Evolutionary conservation across 2,329 filamentous ascomycete genomes (phyloP).

Genomic region (Bisporella sp.): DNA sequence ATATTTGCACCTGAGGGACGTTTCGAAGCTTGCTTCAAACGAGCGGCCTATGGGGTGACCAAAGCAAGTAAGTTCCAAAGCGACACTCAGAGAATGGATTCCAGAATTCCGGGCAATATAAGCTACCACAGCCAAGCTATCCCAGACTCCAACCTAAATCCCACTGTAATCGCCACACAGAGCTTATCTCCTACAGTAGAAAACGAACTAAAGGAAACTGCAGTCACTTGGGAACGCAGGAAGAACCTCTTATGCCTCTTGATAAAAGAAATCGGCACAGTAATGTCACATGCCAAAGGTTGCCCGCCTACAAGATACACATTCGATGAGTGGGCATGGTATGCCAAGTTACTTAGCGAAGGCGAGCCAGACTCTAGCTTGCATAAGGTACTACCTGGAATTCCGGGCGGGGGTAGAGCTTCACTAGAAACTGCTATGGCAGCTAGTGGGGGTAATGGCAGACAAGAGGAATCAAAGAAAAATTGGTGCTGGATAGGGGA

Average conservation of each 20-base stretch:
- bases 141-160: neutral
- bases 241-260: slow-evolving; percentile 55
- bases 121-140: neutral
- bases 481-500: no score
- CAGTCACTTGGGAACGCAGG: slow-evolving; percentile 16
- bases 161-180: neutral
- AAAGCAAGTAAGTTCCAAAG: slow-evolving; percentile 37
- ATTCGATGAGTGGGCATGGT: slow-evolving; percentile 85
- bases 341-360: slow-evolving; percentile 68
- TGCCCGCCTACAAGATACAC: slow-evolving; percentile 57
- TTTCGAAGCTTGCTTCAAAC: slow-evolving; percentile 38
- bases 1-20: slow-evolving; percentile 51
- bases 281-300: slow-evolving; percentile 56
- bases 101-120: slow-evolving; percentile 16
- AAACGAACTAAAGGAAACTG: slow-evolving; percentile 10
- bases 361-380: no score
- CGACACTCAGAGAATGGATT: slow-evolving; percentile 19
- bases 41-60: slow-evolving; percentile 35
- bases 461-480: no score
- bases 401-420: no score
- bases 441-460: no score
- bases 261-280: slow-evolving; percentile 61
- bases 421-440: no score
- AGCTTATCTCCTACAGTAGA: neutral
- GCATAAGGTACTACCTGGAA: no score